phyloP scores from a whole-genome alignment of 352 stramenopile genomes.

The Globisporangium middletonii region DNA sequence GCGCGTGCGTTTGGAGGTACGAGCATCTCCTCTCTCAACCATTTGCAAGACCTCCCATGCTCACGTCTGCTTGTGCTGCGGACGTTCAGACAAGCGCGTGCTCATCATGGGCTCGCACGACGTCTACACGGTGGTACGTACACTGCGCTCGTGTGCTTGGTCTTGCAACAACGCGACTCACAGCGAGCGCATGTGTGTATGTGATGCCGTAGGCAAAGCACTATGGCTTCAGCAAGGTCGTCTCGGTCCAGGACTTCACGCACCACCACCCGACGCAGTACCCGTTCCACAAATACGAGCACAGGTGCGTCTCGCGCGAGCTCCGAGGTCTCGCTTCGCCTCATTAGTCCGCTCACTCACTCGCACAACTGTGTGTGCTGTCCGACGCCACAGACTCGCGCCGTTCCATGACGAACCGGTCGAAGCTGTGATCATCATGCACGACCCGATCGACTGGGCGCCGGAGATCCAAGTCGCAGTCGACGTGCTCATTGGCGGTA shows the following conservation, averaged over 20 bases:
- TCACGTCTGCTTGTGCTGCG: not conserved
- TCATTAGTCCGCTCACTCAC: not conserved
- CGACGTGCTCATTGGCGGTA: slow-evolving; percentile 80
- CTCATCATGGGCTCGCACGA: slow-evolving; percentile 85
- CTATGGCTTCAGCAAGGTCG: slow-evolving; percentile 84
- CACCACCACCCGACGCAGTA: slow-evolving; percentile 75
- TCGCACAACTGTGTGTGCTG: not conserved
- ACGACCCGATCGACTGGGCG: slow-evolving; percentile 88
- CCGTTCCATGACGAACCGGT: slow-evolving; percentile 67
- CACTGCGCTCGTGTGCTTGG: not conserved
- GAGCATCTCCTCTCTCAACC: not conserved
- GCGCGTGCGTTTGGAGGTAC: slow-evolving; percentile 49
- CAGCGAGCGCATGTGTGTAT: not conserved
- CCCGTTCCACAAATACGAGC: slow-evolving; percentile 66
- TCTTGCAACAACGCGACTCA: not conserved
- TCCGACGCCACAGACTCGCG: slow-evolving; percentile 22
- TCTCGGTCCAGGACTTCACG: slow-evolving; percentile 64
- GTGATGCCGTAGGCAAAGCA: slow-evolving; percentile 22
- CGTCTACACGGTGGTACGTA: slow-evolving; percentile 66
- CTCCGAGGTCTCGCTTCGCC: not conserved
- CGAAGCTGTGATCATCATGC: slow-evolving; percentile 86
- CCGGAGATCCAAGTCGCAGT: slow-evolving; percentile 85
- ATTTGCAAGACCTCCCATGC: not conserved
- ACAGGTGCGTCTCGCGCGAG: slow-evolving; percentile 30
- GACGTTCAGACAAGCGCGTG: slow-evolving; percentile 55